A percentile compares a stretch with the other conserved stretches of the same genome.
phyloP scores from a whole-genome alignment of 139 green algal genomes.

The Ettlia oleoabundans region DNA sequence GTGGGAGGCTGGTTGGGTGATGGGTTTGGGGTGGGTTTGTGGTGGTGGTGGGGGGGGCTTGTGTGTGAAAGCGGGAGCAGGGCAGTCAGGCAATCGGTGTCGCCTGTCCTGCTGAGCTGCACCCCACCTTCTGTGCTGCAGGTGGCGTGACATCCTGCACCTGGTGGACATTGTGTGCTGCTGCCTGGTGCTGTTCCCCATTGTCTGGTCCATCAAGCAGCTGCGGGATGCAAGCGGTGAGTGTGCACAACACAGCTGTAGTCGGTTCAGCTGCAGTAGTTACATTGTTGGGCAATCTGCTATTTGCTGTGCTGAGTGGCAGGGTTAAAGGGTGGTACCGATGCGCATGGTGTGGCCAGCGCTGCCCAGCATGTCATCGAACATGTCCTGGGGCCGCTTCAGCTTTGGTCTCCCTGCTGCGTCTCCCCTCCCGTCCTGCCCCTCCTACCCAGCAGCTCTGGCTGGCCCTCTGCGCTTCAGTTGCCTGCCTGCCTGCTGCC shows the following conservation, averaged over 20 bases:
- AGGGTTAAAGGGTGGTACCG: no score
- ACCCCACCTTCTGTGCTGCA: not conserved
- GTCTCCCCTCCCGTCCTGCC: not conserved
- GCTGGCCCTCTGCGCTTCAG: no score
- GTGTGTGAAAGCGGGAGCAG: no score
- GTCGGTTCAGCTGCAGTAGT: no score
- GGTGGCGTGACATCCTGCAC: constrained; percentile 95
- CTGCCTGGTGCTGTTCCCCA: constrained; percentile 97
- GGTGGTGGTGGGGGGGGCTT: no score
- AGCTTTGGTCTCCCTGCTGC: not conserved
- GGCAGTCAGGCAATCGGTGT: not conserved
- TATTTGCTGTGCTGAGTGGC: no score
- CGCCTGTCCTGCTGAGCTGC: not conserved
- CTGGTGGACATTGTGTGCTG: constrained; percentile 98
- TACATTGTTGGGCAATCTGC: no score
- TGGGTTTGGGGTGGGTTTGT: no score
- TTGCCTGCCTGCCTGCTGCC: not conserved
- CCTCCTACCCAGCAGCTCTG: not conserved
- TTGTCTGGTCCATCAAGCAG: constrained; percentile 98
- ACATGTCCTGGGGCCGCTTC: not conserved
- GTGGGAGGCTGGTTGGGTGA: no score
- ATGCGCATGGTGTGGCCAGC: no score
- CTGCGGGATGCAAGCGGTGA: constrained; percentile 75
- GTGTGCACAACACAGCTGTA: no score
- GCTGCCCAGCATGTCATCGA: not conserved